Conservation (phyloP, 2,329 filamentous ascomycete species). For the Ceratocystis papillata region DNA sequence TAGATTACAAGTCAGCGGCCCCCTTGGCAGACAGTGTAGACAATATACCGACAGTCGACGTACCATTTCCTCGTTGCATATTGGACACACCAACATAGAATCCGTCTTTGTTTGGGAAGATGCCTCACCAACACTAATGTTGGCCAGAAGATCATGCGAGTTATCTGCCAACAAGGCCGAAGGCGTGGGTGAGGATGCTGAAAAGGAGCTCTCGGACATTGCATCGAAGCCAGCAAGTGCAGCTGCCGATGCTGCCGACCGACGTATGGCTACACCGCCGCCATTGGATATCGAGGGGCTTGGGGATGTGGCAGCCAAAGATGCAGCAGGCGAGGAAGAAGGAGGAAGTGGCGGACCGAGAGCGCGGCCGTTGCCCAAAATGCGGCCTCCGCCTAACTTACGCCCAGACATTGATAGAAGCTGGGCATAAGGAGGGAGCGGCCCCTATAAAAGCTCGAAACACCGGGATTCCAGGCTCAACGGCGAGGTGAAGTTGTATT, state of each 20-base stretch:
- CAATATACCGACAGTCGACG: constrained; percentile 25
- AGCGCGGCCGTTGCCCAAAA: constrained; percentile 76
- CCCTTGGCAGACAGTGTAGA: too few species aligned
- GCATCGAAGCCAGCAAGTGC: constrained; percentile 1
- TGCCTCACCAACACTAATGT: constrained; percentile 58
- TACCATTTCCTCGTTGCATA: constrained; percentile 97
- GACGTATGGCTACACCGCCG: neutral
- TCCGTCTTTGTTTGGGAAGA: constrained; percentile 41
- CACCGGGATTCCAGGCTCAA: neutral
- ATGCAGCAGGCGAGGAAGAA: constrained; percentile 36
- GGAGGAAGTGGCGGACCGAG: constrained; percentile 51
- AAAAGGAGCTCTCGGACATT: constrained; percentile 31
- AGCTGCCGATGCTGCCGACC: neutral
- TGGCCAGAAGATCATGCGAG: constrained; percentile 67
- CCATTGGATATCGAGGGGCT: constrained; percentile 15
- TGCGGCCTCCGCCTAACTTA: constrained; percentile 83
- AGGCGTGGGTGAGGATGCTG: constrained; percentile 54
- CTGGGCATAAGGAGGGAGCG: constrained; percentile 19
- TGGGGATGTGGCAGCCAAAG: constrained; percentile 21
- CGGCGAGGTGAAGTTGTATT: neutral
- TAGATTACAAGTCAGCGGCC: constrained; percentile 2
- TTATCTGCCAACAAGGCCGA: constrained; percentile 57
- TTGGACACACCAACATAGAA: constrained; percentile 77
- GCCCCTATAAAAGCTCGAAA: neutral
- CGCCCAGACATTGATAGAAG: constrained; percentile 57